Evolutionary conservation across 2,329 filamentous ascomycete species (phyloP), one percentile per base, ranked within the genome.

Genomic region (Colletotrichum cuscutae): DNA sequence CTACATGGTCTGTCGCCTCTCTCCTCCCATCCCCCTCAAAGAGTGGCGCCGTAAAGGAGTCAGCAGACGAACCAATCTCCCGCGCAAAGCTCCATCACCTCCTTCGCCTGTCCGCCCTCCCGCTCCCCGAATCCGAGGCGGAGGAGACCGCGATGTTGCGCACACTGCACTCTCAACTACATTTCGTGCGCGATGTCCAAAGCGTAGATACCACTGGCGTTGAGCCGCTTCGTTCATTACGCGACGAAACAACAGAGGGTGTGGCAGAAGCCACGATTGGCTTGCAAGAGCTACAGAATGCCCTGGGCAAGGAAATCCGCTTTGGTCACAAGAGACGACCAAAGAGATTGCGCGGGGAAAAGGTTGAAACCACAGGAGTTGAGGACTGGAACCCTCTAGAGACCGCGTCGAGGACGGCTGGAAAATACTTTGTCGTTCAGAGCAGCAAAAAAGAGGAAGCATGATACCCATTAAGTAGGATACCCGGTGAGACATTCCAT

Each of bases 151-250:
- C 86, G 30, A 94, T 98, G 90, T 88, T 97, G 4, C 80, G 88
- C 26, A 95, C 92, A 1, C 88, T 99, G 2, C 88, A 92, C 65
- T 91, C 93, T 37, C 97, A 99, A 80, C 89, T 99, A 0, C 92
- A 93, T 78, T 99, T 99, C 79, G 95, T 98, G n/a, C 91, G 90
- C 74, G 90, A 95, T 74, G 91, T 98, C 24, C 95, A 97, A 79
- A 85, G 88, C 57, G 92, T 98, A 61, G 89, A 97, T 80, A 95
- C 94, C 0, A 83, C 86, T 0, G 91, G 89, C 4, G 86, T 98
- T 0, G 87, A 91, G 68, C 95, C 97, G 0, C 83, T 99, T 56
- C 88, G 90, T 63, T 92, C 92, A 57, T 92, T 98, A 70, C 90
- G 94, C 65, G 96, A 98, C 80, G 95, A 97, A 84, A 94, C 93